phyloP scores from a whole-genome alignment of 331 rosid species.

The Phaseolus coccineus region DNA sequence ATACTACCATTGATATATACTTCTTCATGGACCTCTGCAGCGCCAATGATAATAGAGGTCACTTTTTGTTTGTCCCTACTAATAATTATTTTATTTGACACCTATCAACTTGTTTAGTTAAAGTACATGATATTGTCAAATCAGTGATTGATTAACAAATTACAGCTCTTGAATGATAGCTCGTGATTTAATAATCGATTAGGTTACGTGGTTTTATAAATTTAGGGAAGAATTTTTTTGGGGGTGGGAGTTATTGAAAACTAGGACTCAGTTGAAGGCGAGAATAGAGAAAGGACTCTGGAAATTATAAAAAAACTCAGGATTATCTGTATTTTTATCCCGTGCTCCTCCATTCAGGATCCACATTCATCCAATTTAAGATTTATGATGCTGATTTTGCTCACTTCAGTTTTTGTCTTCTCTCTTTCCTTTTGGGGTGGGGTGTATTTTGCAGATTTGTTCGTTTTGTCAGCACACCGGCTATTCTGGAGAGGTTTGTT shows the following conservation, averaged over 20 bases:
- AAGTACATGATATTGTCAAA: neutral
- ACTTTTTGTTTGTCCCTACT: neutral
- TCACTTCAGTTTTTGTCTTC: neutral
- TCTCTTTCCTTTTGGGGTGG: neutral
- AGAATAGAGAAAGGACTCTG: neutral
- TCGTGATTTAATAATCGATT: neutral
- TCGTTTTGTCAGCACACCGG: conserved; percentile 76
- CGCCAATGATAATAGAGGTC: neutral
- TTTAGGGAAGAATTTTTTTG: neutral
- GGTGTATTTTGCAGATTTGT: conserved; percentile 57
- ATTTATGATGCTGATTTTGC: conserved; percentile 26
- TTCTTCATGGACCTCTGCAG: neutral
- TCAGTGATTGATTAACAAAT: conserved; percentile 22
- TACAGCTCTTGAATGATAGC: conserved; percentile 12
- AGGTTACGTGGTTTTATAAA: conserved; percentile 16
- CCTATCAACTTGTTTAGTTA: conserved; percentile 2
- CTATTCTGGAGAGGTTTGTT: conserved; percentile 72
- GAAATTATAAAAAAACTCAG: neutral
- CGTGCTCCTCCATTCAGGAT: neutral
- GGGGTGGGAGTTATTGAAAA: neutral
- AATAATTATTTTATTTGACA: neutral
- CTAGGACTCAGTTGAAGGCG: neutral
- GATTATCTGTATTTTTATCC: neutral
- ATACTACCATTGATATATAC: neutral
- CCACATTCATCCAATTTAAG: neutral